Base-by-base conservation (phyloP, 2,329 filamentous ascomycete species). In the Westerdykella sp. region DNA sequence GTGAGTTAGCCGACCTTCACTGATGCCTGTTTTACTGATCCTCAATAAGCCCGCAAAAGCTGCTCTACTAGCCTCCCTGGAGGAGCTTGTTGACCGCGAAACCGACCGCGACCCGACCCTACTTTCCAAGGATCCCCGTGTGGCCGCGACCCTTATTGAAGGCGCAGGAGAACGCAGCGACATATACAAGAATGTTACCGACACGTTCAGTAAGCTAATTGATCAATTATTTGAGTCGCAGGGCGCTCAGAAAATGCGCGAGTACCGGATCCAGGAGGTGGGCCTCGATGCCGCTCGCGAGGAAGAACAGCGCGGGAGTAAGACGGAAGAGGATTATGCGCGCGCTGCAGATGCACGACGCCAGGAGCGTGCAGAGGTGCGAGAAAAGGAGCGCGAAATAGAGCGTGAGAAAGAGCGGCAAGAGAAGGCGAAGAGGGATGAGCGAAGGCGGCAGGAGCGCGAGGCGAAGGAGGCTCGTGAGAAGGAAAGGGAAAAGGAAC, bases 91-190 rank as follows among this genome's bases (percentile, higher is more conserved):
- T 41, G 81, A 85, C 51, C 73, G 78, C 45, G 86, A 93, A 67
- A 77, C 90, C 51, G 85, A 90, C 50, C 79, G 81, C 48, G 86
- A 90, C 54, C 80, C 85, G 0, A 76, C 76, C 22, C 78, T 91
- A 9, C 75, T 91, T 4, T 83, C 82, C 13, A 78, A 87, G 40
- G 84, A 89, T 56, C 81, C 83, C 14, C 75, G 79, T 45, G 86
- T 89, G 61, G 84, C 85, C 4, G 81, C 83, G 1, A 80, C 84
- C 0, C 75, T 94, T 4, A 82, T 90, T 34, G 85, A 90, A 62
- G 86, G 87, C 44, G 84, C 84, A 1, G 78, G 87, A 14, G 85
- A 90, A 56, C 80, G 87, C 47, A 83, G 80, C 15, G 83, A 84
- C 21, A 80, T 89, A 22, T 93, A 91, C 56, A 79, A 83, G 46